Percentiles rank a stretch among this genome's conserved stretches.
phyloP scores from a whole-genome alignment of 2,329 filamentous ascomycete species.

The Myriosclerotinia curreyana region DNA sequence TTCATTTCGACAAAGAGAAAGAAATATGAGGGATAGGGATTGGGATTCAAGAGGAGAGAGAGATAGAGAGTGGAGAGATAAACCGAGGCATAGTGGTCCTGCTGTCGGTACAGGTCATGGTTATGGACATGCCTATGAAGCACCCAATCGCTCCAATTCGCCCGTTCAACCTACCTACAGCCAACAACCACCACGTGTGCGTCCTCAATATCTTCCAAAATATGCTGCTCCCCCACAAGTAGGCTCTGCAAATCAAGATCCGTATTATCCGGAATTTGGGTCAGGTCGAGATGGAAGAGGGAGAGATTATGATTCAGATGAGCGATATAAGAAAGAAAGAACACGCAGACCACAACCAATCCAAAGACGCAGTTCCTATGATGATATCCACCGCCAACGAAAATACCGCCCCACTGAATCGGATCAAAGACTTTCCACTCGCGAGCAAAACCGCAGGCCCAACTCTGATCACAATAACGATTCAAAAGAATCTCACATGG shows the following conservation, averaged over 20 bases:
- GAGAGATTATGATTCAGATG: not conserved
- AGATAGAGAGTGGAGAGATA: conserved; percentile 7
- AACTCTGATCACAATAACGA: not conserved
- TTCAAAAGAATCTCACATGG: not conserved
- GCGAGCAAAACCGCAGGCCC: not conserved
- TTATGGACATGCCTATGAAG: conserved; percentile 6
- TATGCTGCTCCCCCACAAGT: not conserved
- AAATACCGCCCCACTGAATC: not conserved
- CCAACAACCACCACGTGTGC: conserved; percentile 17
- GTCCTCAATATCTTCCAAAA: conserved; percentile 17
- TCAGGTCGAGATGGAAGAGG: not conserved
- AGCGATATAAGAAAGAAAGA: not conserved
- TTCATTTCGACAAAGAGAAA: conserved; percentile 1
- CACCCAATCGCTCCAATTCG: conserved; percentile 1
- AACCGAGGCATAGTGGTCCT: conserved; percentile 16
- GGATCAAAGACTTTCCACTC: not conserved
- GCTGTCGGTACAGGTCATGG: not conserved
- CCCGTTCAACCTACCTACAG: conserved; percentile 9
- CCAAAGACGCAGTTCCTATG: conserved; percentile 10
- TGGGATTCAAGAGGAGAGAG: conserved; percentile 5
- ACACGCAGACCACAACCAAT: conserved; percentile 1
- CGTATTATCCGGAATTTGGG: not conserved
- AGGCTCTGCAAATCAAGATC: not conserved
- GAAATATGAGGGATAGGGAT: conserved; percentile 7
- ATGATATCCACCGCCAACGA: conserved; percentile 5